Evolutionary conservation across 73 alveolate genomes (phyloP).

Genomic region (Blepharisma japonicum): DNA sequence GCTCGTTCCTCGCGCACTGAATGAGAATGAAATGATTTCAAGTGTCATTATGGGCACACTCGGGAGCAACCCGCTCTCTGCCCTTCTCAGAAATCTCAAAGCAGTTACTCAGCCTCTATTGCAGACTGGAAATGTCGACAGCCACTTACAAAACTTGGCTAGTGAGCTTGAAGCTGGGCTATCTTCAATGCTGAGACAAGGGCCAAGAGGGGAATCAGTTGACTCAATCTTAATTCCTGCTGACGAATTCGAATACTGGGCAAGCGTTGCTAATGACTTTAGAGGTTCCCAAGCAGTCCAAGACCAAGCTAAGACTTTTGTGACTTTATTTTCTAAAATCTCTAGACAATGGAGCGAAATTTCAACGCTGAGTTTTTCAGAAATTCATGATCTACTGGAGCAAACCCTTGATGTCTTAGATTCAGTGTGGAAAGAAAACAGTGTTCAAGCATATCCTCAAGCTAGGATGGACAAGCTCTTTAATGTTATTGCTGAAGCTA

Average conservation of each 20-base stretch:
- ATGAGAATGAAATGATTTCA: neutral
- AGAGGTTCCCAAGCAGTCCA: constrained; percentile 32
- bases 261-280: constrained; percentile 47
- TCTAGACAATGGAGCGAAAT: constrained; percentile 44
- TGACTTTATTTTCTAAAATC: constrained; percentile 44
- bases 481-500: constrained; percentile 45
- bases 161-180: constrained; percentile 10
- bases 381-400: constrained; percentile 46
- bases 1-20: neutral
- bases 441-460: constrained; percentile 54
- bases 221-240: constrained; percentile 55
- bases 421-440: constrained; percentile 53
- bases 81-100: neutral
- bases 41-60: neutral
- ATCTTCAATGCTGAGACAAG: neutral
- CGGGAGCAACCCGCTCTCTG: neutral
- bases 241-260: constrained; percentile 73
- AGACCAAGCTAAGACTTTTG: constrained; percentile 54
- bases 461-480: constrained; percentile 61
- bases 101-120: constrained; percentile 5
- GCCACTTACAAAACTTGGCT: neutral
- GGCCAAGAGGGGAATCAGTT: constrained; percentile 11
- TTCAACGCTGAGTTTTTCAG: constrained; percentile 46
- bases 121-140: neutral
- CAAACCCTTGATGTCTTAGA: constrained; percentile 54